These are phyloP conservation scores for Podila verticillata DNA, from an alignment of 192 early-diverging fungal genomes.

Conservation along the genomic window DNA sequence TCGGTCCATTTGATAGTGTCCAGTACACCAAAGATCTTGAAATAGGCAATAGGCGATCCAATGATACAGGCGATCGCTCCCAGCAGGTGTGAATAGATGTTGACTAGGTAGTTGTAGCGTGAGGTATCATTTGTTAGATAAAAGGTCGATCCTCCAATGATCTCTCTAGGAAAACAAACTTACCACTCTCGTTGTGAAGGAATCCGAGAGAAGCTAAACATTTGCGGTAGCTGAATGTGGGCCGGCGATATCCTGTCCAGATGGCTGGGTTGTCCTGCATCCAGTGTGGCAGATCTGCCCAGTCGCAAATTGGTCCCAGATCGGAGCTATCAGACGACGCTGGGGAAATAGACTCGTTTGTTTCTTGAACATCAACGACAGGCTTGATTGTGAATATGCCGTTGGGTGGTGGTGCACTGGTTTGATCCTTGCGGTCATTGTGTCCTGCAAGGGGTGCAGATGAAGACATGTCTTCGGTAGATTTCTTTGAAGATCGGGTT, in stretches of 20 bases:
- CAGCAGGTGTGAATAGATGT: conserved; percentile 89
- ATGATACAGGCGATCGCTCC: conserved; percentile 71
- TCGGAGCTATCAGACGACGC: neutral
- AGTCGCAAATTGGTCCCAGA: conserved; percentile 23
- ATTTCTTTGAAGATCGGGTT: neutral
- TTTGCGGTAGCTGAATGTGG: conserved; percentile 75
- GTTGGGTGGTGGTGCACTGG: neutral
- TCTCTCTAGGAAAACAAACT: too few species aligned
- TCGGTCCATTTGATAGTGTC: conserved; percentile 71
- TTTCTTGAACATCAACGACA: neutral
- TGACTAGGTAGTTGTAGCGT: conserved; percentile 54
- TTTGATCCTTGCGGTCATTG: neutral
- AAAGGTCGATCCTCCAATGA: too few species aligned
- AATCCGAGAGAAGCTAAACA: conserved; percentile 83
- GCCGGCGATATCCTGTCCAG: conserved; percentile 80
- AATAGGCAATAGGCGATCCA: conserved; percentile 58
- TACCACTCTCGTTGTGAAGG: conserved; percentile 93
- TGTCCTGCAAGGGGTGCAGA: neutral
- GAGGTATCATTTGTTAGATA: too few species aligned
- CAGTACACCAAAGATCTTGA: conserved; percentile 47
- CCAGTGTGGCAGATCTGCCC: conserved; percentile 75
- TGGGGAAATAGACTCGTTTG: too few species aligned
- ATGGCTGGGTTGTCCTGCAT: conserved; percentile 88
- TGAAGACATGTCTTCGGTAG: neutral
- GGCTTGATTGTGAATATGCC: conserved; percentile 15